These are phyloP conservation scores for Phytophthora ohioensis DNA, from an alignment of 352 stramenopile genomes.

Conservation along the genomic window DNA sequence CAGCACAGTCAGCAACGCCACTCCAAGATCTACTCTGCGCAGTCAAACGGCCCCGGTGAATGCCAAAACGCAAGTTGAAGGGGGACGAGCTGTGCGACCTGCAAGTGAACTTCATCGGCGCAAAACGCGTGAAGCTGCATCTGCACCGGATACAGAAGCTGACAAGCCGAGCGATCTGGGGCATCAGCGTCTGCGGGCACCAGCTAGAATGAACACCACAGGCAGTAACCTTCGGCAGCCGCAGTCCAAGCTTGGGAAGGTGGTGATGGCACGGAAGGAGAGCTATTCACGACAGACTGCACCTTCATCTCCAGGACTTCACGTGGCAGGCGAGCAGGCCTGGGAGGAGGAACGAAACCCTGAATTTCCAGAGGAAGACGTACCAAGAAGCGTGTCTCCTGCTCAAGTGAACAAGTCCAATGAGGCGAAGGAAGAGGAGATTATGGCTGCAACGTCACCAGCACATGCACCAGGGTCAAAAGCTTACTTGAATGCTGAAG, in stretches of 20 bases:
- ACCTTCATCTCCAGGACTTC: neutral
- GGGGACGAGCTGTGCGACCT: slow-evolving; percentile 3
- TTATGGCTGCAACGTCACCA: neutral
- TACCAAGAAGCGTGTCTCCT: slow-evolving; percentile 6
- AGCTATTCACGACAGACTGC: neutral
- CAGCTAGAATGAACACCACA: slow-evolving; percentile 18
- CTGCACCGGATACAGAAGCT: neutral
- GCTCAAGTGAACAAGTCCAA: neutral
- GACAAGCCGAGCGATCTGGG: neutral
- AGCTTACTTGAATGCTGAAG: neutral
- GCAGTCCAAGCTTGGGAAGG: slow-evolving; percentile 9
- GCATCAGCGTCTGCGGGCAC: slow-evolving; percentile 20
- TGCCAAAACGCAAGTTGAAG: slow-evolving; percentile 19
- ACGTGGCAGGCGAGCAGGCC: neutral
- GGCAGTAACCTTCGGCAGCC: slow-evolving; percentile 22
- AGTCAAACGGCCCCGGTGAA: slow-evolving; percentile 28
- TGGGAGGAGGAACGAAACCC: neutral
- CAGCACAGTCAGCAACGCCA: neutral
- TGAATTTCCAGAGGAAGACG: neutral
- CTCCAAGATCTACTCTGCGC: slow-evolving; percentile 12
- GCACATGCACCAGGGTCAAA: neutral
- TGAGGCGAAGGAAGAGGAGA: slow-evolving; percentile 2
- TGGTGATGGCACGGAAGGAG: slow-evolving; percentile 1
- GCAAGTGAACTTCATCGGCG: slow-evolving; percentile 7
- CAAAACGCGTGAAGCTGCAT: slow-evolving; percentile 5